Evolutionary conservation across 257 asterid species (phyloP).

Genomic region (Gardenia jasminoides): DNA sequence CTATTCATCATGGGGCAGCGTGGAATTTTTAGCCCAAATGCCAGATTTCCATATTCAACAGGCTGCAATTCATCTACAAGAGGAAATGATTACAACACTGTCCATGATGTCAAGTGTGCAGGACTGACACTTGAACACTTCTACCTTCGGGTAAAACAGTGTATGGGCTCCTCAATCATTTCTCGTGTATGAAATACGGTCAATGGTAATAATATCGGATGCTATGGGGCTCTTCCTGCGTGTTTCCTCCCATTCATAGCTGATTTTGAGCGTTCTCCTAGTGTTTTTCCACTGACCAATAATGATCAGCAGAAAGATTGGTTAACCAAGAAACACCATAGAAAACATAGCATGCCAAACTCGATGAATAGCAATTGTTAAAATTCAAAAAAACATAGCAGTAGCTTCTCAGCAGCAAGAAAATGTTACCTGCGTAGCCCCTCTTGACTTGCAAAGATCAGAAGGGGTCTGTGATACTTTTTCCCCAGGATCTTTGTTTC

Average conservation of each 20-base stretch:
- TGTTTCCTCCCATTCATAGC: neutral
- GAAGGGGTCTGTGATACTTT: neutral
- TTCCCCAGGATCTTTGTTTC: neutral
- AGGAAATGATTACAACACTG: no score
- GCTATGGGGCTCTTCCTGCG: neutral
- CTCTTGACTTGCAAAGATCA: conserved; percentile 2
- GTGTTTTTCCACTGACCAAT: neutral
- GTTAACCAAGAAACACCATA: neutral
- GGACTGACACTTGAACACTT: neutral
- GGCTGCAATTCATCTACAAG: neutral
- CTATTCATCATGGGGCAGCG: neutral
- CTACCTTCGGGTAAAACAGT: neutral
- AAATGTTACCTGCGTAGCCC: neutral
- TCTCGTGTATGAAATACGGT: neutral
- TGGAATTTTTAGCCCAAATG: neutral
- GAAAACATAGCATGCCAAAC: neutral
- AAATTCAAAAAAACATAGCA: no score
- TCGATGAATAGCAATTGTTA: no score
- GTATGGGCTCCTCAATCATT: neutral
- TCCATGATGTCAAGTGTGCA: neutral
- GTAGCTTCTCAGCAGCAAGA: neutral
- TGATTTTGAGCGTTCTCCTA: neutral
- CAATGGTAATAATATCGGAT: neutral
- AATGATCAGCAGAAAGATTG: neutral
- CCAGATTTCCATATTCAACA: neutral